Evolutionary conservation across 2,329 filamentous ascomycete species (phyloP).

Genomic region (Aspergillus amoenus): DNA sequence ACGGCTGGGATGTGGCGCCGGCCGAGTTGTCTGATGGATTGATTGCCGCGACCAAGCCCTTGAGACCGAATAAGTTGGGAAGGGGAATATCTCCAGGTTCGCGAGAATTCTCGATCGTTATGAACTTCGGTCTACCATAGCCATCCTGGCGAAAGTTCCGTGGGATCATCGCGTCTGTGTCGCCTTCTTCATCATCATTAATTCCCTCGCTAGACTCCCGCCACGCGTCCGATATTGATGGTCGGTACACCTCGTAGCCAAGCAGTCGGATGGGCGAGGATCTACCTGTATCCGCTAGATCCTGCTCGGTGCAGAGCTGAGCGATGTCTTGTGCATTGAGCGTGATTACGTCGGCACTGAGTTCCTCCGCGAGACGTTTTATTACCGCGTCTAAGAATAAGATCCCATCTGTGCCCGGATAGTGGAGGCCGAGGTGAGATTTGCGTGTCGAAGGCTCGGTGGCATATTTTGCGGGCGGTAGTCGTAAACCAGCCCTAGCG

Average conservation of each 20-base stretch:
- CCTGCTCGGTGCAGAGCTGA: constrained; percentile 44
- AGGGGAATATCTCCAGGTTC: constrained; percentile 33
- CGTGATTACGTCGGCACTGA: constrained; percentile 47
- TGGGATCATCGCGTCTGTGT: constrained; percentile 35
- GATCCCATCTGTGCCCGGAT: constrained; percentile 56
- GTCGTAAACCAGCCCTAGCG: constrained; percentile 51
- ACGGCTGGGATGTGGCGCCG: constrained; percentile 15
- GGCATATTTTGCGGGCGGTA: constrained; percentile 40
- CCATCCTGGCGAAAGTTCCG: constrained; percentile 21
- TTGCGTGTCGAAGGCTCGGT: constrained; percentile 52
- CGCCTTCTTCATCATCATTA: constrained; percentile 47
- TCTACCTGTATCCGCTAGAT: constrained; percentile 33
- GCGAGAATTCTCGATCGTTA: constrained; percentile 34
- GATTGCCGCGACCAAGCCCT: constrained; percentile 33
- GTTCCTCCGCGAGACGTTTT: constrained; percentile 59
- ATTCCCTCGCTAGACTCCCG: constrained; percentile 47
- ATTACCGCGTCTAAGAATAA: constrained; percentile 61
- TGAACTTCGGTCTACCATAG: constrained; percentile 28
- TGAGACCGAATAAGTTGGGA: constrained; percentile 32
- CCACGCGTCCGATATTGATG: constrained; percentile 28
- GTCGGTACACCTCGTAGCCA: constrained; percentile 56
- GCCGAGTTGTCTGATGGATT: constrained; percentile 27
- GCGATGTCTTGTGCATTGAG: constrained; percentile 49
- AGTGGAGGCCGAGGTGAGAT: constrained; percentile 60
- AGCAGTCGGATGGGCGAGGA: constrained; percentile 43